phyloP scores from a whole-genome alignment of 257 asterid species.

The Lithospermum erythrorhizon region DNA sequence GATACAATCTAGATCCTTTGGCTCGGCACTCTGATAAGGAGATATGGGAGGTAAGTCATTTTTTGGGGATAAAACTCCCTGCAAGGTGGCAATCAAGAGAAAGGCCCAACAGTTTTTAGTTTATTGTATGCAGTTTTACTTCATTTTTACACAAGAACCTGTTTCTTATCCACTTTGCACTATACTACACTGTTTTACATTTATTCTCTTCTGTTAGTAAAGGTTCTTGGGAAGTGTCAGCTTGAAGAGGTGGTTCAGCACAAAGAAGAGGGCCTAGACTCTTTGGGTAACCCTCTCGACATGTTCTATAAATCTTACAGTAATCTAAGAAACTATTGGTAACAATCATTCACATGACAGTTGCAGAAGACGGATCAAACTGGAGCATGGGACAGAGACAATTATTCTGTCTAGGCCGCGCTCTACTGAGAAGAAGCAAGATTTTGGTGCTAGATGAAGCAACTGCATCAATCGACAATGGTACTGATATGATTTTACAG shows the following conservation, averaged over 20 bases:
- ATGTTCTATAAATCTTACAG: neutral
- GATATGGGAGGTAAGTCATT: slow-evolving; percentile 66
- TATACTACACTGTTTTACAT: neutral
- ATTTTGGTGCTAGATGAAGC: slow-evolving; percentile 81
- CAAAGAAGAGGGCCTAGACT: slow-evolving; percentile 63
- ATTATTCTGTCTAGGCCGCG: slow-evolving; percentile 79
- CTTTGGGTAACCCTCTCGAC: slow-evolving; percentile 45
- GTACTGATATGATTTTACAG: slow-evolving; percentile 76
- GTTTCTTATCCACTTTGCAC: too few species aligned
- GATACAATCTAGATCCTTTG: slow-evolving; percentile 83
- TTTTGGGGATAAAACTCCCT: neutral
- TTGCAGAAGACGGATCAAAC: slow-evolving; percentile 85
- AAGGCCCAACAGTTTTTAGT: too few species aligned
- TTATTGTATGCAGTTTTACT: too few species aligned
- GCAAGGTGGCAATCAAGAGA: neutral
- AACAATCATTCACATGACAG: slow-evolving; percentile 24
- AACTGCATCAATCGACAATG: slow-evolving; percentile 84
- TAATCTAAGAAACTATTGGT: neutral
- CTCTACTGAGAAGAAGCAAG: slow-evolving; percentile 67
- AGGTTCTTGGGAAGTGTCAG: slow-evolving; percentile 84
- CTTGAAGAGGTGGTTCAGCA: slow-evolving; percentile 71
- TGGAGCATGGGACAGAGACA: slow-evolving; percentile 99
- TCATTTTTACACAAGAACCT: too few species aligned
- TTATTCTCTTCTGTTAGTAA: slow-evolving; percentile 1
- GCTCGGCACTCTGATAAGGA: slow-evolving; percentile 54